Conservation (phyloP, 441 rosid species). For the Jatropha podagrica region DNA sequence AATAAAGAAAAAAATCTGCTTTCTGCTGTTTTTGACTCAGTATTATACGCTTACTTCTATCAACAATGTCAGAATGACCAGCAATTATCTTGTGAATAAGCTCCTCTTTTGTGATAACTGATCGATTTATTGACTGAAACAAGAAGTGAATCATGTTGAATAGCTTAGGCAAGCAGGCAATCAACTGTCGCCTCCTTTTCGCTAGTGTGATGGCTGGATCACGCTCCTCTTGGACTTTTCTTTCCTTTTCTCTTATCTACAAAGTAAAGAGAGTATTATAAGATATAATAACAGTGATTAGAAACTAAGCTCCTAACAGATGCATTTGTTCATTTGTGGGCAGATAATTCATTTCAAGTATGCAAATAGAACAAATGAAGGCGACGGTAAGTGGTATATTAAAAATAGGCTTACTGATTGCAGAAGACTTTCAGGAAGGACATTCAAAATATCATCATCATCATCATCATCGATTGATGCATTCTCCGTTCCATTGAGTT, state of each 20-base stretch:
- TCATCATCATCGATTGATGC: slow-evolving; percentile 12
- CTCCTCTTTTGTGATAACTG: slow-evolving; percentile 82
- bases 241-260: slow-evolving; percentile 84
- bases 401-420: slow-evolving; percentile 53
- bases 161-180: slow-evolving; percentile 76
- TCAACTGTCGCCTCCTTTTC: slow-evolving; percentile 66
- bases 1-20: not conserved
- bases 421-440: slow-evolving; percentile 59
- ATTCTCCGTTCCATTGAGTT: slow-evolving; percentile 25
- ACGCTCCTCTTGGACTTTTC: slow-evolving; percentile 56
- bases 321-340: no score
- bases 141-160: slow-evolving; percentile 71
- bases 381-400: no score
- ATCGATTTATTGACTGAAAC: slow-evolving; percentile 63
- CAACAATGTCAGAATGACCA: slow-evolving; percentile 58
- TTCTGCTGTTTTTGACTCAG: not conserved
- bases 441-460: slow-evolving; percentile 51
- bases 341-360: no score
- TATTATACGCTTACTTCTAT: slow-evolving; percentile 55
- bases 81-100: slow-evolving; percentile 69
- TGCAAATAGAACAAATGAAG: no score
- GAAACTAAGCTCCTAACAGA: not conserved
- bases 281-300: slow-evolving; percentile 1
- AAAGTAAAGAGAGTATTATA: slow-evolving; percentile 8
- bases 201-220: slow-evolving; percentile 91